phyloP scores from a whole-genome alignment of 2,329 filamentous ascomycete genomes.

The Alternaria rosae region DNA sequence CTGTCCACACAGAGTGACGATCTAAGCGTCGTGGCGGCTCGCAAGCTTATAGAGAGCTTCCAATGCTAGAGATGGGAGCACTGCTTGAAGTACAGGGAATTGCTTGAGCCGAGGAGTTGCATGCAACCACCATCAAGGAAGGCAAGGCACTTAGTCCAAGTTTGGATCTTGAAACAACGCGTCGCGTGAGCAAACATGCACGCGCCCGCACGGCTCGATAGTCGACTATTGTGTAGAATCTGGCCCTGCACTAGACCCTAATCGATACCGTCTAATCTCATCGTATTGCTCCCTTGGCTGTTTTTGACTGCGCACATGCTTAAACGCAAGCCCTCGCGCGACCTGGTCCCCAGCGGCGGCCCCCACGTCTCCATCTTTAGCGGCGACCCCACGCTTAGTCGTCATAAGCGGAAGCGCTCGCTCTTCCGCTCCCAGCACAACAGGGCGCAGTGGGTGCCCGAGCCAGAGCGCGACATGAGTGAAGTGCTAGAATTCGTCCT shows the following conservation, averaged over 20 bases:
- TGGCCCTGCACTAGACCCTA: slow-evolving; percentile 10
- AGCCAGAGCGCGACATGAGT: slow-evolving; percentile 59
- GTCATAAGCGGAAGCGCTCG: slow-evolving; percentile 29
- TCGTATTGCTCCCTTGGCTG: slow-evolving; percentile 1
- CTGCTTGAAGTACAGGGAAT: background rate
- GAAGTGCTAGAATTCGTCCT: slow-evolving; percentile 70
- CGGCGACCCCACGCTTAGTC: slow-evolving; percentile 25
- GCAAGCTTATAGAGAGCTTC: background rate
- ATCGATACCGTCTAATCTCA: background rate
- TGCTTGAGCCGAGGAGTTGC: background rate
- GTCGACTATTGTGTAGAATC: background rate
- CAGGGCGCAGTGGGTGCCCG: slow-evolving; percentile 25
- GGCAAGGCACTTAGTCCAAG: slow-evolving; percentile 1
- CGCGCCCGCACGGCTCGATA: slow-evolving; percentile 13
- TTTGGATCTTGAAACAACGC: slow-evolving; percentile 13
- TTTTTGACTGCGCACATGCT: slow-evolving; percentile 24
- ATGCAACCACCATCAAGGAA: background rate
- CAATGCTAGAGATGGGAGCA: background rate
- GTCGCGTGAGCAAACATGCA: slow-evolving; percentile 21
- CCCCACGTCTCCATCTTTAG: slow-evolving; percentile 33
- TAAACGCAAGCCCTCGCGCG: slow-evolving; percentile 33
- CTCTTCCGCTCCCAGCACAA: slow-evolving; percentile 31
- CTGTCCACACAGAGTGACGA: background rate
- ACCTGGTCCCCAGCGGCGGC: slow-evolving; percentile 14
- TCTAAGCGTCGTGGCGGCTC: background rate